A percentile compares a stretch with the other conserved stretches of the same genome.
phyloP scores from a whole-genome alignment of 106 monocot genomes.

The Hemerocallis citrina region DNA sequence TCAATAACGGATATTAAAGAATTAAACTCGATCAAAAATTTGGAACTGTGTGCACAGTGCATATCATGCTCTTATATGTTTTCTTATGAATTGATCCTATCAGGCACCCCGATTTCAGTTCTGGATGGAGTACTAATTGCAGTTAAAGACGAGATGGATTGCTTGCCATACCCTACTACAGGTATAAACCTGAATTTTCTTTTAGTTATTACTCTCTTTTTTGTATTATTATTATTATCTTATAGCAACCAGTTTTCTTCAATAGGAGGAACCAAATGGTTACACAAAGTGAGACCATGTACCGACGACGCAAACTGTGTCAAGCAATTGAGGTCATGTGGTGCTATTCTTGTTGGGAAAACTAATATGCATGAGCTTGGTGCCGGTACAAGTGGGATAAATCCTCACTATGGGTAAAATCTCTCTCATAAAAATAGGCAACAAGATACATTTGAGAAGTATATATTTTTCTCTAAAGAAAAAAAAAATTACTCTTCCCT shows the following conservation, averaged over 20 bases:
- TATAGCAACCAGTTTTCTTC: background rate
- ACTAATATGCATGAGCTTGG: slow-evolving; percentile 98
- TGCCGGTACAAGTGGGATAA: slow-evolving; percentile 84
- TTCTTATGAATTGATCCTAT: background rate
- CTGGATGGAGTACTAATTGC: slow-evolving; percentile 80
- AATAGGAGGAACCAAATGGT: slow-evolving; percentile 80
- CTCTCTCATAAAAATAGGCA: too few species aligned
- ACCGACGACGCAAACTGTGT: slow-evolving; percentile 62
- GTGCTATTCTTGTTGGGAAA: slow-evolving; percentile 88
- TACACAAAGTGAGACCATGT: slow-evolving; percentile 56
- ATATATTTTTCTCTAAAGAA: too few species aligned
- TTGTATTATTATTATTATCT: too few species aligned
- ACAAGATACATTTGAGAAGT: too few species aligned
- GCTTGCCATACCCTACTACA: slow-evolving; percentile 83
- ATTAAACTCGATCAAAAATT: too few species aligned
- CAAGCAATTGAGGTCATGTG: slow-evolving; percentile 68
- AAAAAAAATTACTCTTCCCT: too few species aligned
- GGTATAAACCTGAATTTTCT: slow-evolving; percentile 20
- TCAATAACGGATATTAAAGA: too few species aligned
- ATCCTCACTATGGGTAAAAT: slow-evolving; percentile 96
- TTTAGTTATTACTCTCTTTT: background rate
- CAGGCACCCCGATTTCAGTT: slow-evolving; percentile 67
- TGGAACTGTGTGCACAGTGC: too few species aligned
- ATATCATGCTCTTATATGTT: too few species aligned
- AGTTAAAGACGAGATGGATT: slow-evolving; percentile 92